Base-by-base conservation (phyloP, 2,329 filamentous ascomycete species). In the Calonectria pseudoreteaudii region DNA sequence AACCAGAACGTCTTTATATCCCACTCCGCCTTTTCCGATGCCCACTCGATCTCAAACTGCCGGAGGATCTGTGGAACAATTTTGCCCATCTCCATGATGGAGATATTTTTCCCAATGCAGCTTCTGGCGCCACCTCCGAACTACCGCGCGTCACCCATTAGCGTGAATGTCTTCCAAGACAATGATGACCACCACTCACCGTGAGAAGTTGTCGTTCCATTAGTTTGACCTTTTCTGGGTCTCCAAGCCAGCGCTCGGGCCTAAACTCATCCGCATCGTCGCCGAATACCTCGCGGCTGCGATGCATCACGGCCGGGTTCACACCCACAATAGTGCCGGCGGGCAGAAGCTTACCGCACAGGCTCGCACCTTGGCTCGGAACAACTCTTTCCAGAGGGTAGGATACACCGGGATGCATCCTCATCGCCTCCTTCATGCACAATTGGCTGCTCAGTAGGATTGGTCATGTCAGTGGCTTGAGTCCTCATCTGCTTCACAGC, bases 251-350 rank as follows among this genome's bases (percentile, higher is more conserved):
- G 30, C 91, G 82, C 77, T 93, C 91, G 0, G 91, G 91, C 4
- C 88, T 82, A 78, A 89, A 93, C 0, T 80, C 79, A 53, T 91
- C 87, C 0, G 89, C 87, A 75, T 93, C 89, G 0, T 85, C 79
- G 1, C 91, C 91, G 73, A 92, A 93, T 10, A 92, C 81, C 30
- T 89, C 87, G 8, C 86, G 84, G 6, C 88, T 84, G 0, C 88
- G 87, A 76, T 93, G 91, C 10, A 93, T 81, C 16, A 76, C 75
- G 5, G 85, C 86, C 23, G 83, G 74, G 60, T 86, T 87, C 58
- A 87, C 81, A 1, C 87, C 86, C 2, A 88, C 84, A 0, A 82
- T 79, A 2, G 84, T 78, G 34, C 71, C 74, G 10, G 26, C 64
- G 7, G 44, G 58, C 14, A 77, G 23, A 20, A 66, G 26, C 18